Evolutionary conservation across 78 protist species (phyloP), one percentile per base, ranked within the genome.

Genomic region (Paulinella micropora): DNA sequence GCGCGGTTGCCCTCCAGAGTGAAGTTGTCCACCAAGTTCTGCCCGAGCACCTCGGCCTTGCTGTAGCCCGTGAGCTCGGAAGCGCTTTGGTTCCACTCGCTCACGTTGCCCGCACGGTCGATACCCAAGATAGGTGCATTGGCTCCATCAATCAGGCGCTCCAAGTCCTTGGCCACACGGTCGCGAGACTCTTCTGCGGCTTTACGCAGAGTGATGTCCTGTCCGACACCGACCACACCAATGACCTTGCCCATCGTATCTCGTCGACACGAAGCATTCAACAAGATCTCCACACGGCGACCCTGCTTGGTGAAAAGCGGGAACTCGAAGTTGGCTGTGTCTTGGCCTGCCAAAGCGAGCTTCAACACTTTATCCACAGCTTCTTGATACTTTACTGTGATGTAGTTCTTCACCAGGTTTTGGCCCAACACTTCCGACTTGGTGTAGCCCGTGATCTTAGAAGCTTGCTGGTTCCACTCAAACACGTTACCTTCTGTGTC

Each of bases 111-210:
- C n/a, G 6, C 51, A 6, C 0, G 23, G 51, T 83, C 87, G 87
- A 83, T 39, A 39, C 41, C 87, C 32, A 83, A 37, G 41, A 83
- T 83, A 39, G 87, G 87, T 28, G 87, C 87, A 4, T 83, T 83
- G 36, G 87, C 87, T 2, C 41, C 2, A 35, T 83, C 51, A 39
- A 83, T 39, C 32, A 83, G 87, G 34, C 73, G 51, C 41, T 9
- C 36, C 32, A 39, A 32, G 51, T 83, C 51, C 1, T 1, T 0
- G 34, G 51, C 39, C 2, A 39, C 36, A 23, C 37, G 86, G 9
- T 23, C 9, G 31, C 1, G 37, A 29, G 32, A 4, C 39, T 1
- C 39, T 34, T n/a, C 31, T 28, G 39, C 37, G 2, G 37, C 1
- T 3, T 0, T 31, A n/a, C 37, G 37, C 28, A 28, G 64, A 28